These are phyloP conservation scores for Hymenoscyphus fraxineus DNA, from an alignment of 2,329 filamentous ascomycete species.

Conservation along the genomic window DNA sequence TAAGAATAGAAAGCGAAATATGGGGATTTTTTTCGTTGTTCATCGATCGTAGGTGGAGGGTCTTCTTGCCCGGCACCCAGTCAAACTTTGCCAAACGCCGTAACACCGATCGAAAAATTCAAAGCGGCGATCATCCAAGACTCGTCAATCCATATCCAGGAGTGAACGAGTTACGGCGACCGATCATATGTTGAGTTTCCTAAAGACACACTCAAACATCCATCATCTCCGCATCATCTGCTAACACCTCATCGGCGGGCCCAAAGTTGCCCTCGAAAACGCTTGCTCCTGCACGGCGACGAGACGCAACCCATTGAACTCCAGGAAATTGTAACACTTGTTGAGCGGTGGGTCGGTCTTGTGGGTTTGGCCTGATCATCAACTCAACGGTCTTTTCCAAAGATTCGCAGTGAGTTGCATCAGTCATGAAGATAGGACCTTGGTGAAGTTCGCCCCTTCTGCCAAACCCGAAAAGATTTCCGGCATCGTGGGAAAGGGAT, in stretches of 20 bases:
- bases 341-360: slow-evolving; percentile 67
- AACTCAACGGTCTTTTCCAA: slow-evolving; percentile 80
- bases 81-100: slow-evolving; percentile 28
- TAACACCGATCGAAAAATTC: slow-evolving; percentile 23
- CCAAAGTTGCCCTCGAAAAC: slow-evolving; percentile 97
- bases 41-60: slow-evolving; percentile 16
- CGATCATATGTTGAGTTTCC: slow-evolving; percentile 16
- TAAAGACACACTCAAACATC: slow-evolving; percentile 31
- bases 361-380: slow-evolving; percentile 79
- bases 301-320: slow-evolving; percentile 72
- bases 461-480: slow-evolving; percentile 38
- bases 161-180: slow-evolving; percentile 22
- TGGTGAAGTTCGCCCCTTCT: slow-evolving; percentile 55
- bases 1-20: slow-evolving; percentile 18
- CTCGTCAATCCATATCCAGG: slow-evolving; percentile 32
- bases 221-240: slow-evolving; percentile 38
- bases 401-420: slow-evolving; percentile 66
- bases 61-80: slow-evolving; percentile 12
- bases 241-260: slow-evolving; percentile 54
- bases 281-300: slow-evolving; percentile 83
- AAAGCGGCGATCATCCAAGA: slow-evolving; percentile 28
- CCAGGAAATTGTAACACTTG: slow-evolving; percentile 71
- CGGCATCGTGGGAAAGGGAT: slow-evolving; percentile 34
- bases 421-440: slow-evolving; percentile 86
- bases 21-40: slow-evolving; percentile 21